Evolutionary conservation across 164 flowering plant genomes (phyloP), one percentile per base, ranked within the genome.

Genomic region (Warburgia ugandensis): DNA sequence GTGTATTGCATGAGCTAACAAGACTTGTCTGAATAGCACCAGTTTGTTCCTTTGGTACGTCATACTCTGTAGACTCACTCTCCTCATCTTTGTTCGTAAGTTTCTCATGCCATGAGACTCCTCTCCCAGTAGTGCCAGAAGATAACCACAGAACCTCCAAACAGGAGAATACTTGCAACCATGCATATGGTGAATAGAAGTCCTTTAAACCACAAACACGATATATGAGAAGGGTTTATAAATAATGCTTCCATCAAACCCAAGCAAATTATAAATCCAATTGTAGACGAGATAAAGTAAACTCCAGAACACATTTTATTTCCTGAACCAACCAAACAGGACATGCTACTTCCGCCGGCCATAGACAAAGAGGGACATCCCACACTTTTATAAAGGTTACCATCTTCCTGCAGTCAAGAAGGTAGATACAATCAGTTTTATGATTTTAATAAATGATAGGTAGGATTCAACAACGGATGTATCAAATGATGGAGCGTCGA

Each of bases 321-420:
- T 41, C 90, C 95, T 33, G 98, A 87, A 7, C 96, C 96, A 64
- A 74, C 98, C 75, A 85, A 69, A 55, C 60, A 70, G 31, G 95
- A 92, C 72, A 92, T 80, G 59, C 65, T 63, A 53, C 58, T 29
- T 16, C 73, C 69, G 17, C 49, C 61, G n/a, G 71, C 41, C 28
- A 44, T 16, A 9, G 80, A 73, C 43, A 58, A 74, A 52, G 58
- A 40, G 22, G 65, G 54, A 17, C 64, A 48, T 17, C 27, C 61
- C 30, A 28, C 22, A 26, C 56, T 50, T 56, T 63, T 65, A 20
- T 23, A 44, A 32, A 61, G 38, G 16, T 22, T 31, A 29, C 96
- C 95, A 50, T 81, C 81, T 68, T 91, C 96, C 97, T 86, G 78
- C n/a, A n/a, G n/a, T n/a, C n/a, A n/a, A n/a, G n/a, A n/a, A n/a